phyloP scores from a whole-genome alignment of 768 basidiomycete species.

The Tephrocybe sp. region DNA sequence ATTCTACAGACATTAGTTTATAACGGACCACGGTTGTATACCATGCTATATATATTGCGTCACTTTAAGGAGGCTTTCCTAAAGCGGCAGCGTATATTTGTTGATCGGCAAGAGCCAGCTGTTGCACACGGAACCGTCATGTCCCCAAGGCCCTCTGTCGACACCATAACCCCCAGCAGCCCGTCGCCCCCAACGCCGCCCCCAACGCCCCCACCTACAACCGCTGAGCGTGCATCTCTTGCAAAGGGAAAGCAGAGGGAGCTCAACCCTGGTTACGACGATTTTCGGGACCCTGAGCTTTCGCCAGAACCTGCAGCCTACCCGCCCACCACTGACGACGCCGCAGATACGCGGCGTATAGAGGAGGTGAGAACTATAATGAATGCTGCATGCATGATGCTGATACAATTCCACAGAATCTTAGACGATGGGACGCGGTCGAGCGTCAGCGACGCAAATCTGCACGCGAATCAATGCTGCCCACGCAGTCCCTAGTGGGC shows the following conservation, averaged over 20 bases:
- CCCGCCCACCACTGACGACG: slow-evolving; percentile 68
- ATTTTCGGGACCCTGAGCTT: slow-evolving; percentile 28
- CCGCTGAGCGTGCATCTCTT: slow-evolving; percentile 27
- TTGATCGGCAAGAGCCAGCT: not conserved
- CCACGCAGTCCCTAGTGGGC: slow-evolving; percentile 48
- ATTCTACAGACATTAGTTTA: slow-evolving; percentile 14
- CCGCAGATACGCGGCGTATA: slow-evolving; percentile 65
- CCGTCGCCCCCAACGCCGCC: slow-evolving; percentile 40
- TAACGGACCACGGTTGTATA: not conserved
- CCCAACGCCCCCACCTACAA: slow-evolving; percentile 39
- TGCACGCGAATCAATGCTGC: slow-evolving; percentile 53
- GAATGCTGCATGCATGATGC: slow-evolving; percentile 1
- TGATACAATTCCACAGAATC: slow-evolving; percentile 47
- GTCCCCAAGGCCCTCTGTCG: slow-evolving; percentile 22
- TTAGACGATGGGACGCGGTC: slow-evolving; percentile 75
- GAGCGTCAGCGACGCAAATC: slow-evolving; percentile 77
- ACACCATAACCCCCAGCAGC: slow-evolving; percentile 17
- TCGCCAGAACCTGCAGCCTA: slow-evolving; percentile 36
- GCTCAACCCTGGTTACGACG: slow-evolving; percentile 23
- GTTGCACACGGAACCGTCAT: slow-evolving; percentile 10
- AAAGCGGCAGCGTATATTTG: not conserved
- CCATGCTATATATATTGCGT: not conserved
- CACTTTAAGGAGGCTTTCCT: not conserved
- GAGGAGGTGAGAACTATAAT: slow-evolving; percentile 55
- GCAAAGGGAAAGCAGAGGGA: slow-evolving; percentile 28